Base-by-base conservation (phyloP, 192 early-diverging fungal genomes). In the Podila verticillata region DNA sequence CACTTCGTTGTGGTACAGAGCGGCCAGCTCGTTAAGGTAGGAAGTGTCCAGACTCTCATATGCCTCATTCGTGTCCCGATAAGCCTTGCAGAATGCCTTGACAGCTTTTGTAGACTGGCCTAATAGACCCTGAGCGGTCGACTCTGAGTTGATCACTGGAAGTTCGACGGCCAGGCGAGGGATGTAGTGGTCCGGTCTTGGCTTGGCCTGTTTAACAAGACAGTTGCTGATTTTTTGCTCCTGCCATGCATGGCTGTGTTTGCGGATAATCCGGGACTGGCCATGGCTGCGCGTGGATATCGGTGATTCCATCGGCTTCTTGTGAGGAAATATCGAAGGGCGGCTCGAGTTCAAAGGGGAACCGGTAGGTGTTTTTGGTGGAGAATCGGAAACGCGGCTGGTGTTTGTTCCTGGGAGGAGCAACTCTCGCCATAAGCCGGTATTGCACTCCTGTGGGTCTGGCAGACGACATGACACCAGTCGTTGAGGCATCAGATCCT, bases 401-500 rank as follows among this genome's bases (percentile, higher is more conserved):
- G 61, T 22, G 15, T 17, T 3, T n/a, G 59, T 26, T 28, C 70
- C 60, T 1, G 64, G 34, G 20, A 73, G n/a, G 0, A 86, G 58
- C 8, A 86, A 29, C 59, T 86, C 78, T 48, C 68, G 74, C 87
- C 87, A 86, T 12, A 85, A 60, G 3, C 63, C 51, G 4, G 58
- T 26, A 32, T 44, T 64, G 34, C 75, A 64, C 32, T 82, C 65
- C 51, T 83, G 65, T 0, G 82, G 78, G 31, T 84, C 73, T 15
- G 69, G 28, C 30, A 71, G 35, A 0, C 78, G 60, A 49, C 87
- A 88, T 6, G 61, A 28, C 1, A 32, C 19, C 2, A 88, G 70
- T 0, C 75, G 75, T 1, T 68, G 48, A 0, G 74, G 59, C 36
- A 54, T 68, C 35, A 84, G 67, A 30, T 84, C 68, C 26, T 70